Evolutionary conservation across 371 early-diverging fungal genomes (phyloP).

Genomic region (Syncephalastrum sp.): DNA sequence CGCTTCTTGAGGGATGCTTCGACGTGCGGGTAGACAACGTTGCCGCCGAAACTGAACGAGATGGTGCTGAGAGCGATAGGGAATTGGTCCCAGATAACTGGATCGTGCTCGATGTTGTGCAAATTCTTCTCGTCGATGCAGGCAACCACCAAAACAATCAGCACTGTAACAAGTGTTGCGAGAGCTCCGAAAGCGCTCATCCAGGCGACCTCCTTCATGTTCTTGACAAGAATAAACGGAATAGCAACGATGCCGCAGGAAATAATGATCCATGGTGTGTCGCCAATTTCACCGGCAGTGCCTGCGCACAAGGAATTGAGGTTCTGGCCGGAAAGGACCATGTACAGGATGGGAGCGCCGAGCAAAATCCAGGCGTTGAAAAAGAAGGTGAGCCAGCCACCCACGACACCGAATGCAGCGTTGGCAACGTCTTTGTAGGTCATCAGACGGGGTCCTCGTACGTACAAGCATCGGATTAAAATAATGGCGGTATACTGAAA

Average conservation of each 20-base stretch:
- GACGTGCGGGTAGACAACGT: constrained; percentile 82
- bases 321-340: constrained; percentile 55
- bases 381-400: constrained; percentile 46
- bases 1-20: constrained; percentile 83
- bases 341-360: constrained; percentile 53
- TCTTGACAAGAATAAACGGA: constrained; percentile 57
- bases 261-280: constrained; percentile 63
- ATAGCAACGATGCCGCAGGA: constrained; percentile 53
- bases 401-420: constrained; percentile 33
- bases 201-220: constrained; percentile 61
- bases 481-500: constrained; percentile 39
- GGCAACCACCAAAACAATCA: constrained; percentile 46
- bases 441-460: constrained; percentile 39
- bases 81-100: constrained; percentile 53
- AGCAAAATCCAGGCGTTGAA: constrained; percentile 61
- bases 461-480: constrained; percentile 33
- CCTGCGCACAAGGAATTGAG: constrained; percentile 38
- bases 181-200: constrained; percentile 63
- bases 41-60: constrained; percentile 81
- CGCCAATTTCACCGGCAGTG: constrained; percentile 38
- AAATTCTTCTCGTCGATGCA: constrained; percentile 28
- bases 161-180: constrained; percentile 45
- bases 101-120: constrained; percentile 30
- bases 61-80: constrained; percentile 64
- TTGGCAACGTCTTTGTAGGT: constrained; percentile 41